phyloP scores from a whole-genome alignment of 805 yeast genomes.

The Ogataea corticis region DNA sequence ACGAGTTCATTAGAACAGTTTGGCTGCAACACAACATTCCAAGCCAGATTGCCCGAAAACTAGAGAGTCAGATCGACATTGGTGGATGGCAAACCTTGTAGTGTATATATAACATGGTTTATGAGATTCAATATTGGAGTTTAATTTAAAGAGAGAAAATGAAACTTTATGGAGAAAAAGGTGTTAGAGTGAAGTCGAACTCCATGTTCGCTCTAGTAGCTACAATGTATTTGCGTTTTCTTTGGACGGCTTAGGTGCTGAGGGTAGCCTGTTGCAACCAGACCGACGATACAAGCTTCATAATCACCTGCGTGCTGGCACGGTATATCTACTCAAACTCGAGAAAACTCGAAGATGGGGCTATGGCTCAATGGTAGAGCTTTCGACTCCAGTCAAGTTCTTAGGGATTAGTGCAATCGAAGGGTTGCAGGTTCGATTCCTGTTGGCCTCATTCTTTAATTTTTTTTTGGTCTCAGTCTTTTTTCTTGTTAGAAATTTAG shows the following conservation, averaged over 20 bases:
- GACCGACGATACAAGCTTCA: too few relatives aligned
- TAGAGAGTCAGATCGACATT: constrained; percentile 76
- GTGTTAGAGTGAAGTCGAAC: not conserved
- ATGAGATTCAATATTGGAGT: not conserved
- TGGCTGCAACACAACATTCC: constrained; percentile 83
- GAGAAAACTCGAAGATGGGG: constrained; percentile 39
- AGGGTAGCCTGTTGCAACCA: too few relatives aligned
- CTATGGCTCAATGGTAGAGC: constrained; percentile 83
- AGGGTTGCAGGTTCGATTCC: constrained; percentile 88
- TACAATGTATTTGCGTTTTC: too few relatives aligned
- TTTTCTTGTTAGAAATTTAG: too few relatives aligned
- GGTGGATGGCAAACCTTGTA: constrained; percentile 96
- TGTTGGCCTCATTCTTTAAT: constrained; percentile 66
- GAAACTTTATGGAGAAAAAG: not conserved
- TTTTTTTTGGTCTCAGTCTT: constrained; percentile 20
- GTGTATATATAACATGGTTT: constrained; percentile 3
- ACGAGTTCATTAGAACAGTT: constrained; percentile 60
- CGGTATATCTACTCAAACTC: not conserved
- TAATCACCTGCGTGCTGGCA: too few relatives aligned
- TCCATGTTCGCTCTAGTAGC: too few relatives aligned
- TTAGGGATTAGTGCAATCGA: constrained; percentile 52
- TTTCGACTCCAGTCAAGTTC: constrained; percentile 60
- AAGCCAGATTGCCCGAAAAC: constrained; percentile 71
- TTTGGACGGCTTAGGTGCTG: too few relatives aligned
- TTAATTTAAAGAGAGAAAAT: too few relatives aligned